Evolutionary conservation across 1,284 basidiomycete genomes (phyloP).

Genomic region (Austroboletus novae-zelandiae): DNA sequence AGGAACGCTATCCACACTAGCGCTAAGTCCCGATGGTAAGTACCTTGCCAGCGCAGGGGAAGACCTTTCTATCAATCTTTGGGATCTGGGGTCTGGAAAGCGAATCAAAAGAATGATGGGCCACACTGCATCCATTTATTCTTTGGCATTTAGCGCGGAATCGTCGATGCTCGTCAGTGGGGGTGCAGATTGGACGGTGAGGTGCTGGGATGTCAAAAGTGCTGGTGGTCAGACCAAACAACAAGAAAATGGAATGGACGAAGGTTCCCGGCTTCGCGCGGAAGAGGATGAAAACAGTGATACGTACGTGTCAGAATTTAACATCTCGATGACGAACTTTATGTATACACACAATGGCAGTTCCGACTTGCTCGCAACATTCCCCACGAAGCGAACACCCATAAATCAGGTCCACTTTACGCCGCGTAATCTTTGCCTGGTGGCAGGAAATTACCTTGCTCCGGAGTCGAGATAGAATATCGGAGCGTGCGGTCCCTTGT

Average conservation of each 20-base stretch:
- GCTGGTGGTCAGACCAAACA: constrained; percentile 65
- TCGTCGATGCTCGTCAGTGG: constrained; percentile 89
- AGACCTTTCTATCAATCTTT: constrained; percentile 90
- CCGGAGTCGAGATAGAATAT: constrained; percentile 51
- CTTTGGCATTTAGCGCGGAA: constrained; percentile 89
- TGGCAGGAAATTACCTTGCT: constrained; percentile 69
- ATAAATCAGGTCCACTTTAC: constrained; percentile 93
- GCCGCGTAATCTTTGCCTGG: constrained; percentile 89
- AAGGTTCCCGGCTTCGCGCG: constrained; percentile 32
- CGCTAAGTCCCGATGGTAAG: constrained; percentile 90
- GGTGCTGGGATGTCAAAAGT: constrained; percentile 94
- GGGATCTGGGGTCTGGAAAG: constrained; percentile 93
- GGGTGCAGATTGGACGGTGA: constrained; percentile 89
- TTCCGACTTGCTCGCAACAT: constrained; percentile 86
- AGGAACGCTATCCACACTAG: constrained; percentile 83
- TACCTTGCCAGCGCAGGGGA: constrained; percentile 93
- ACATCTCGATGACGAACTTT: neutral
- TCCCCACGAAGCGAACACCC: constrained; percentile 94
- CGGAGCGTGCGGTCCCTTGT: too few species aligned
- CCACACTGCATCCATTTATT: constrained; percentile 86
- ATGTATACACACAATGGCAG: constrained; percentile 39
- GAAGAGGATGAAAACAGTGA: constrained; percentile 54
- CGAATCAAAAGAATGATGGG: constrained; percentile 98
- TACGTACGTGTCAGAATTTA: constrained; percentile 47
- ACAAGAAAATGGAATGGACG: constrained; percentile 50